phyloP scores from a whole-genome alignment of 179 eudicot species.

The Beta macrorhiza region DNA sequence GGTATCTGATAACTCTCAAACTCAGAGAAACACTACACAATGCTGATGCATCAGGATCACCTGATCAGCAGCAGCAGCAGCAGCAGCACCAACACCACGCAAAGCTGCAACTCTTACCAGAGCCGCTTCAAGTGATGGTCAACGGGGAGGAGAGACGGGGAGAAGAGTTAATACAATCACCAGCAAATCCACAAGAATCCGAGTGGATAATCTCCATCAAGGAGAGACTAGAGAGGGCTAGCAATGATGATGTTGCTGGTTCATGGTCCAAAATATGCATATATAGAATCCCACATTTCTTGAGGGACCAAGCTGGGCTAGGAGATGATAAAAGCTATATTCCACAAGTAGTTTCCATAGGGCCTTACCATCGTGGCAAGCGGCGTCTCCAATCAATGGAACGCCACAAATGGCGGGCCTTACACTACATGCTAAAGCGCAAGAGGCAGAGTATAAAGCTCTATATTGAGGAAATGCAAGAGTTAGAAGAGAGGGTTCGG shows the following conservation, averaged over 20 bases:
- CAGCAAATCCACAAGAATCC: slow-evolving; percentile 37
- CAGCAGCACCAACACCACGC: slow-evolving; percentile 26
- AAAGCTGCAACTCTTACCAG: slow-evolving; percentile 24
- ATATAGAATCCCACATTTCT: slow-evolving; percentile 62
- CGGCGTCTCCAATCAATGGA: slow-evolving; percentile 58
- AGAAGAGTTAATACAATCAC: slow-evolving; percentile 13
- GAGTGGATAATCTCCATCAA: slow-evolving; percentile 68
- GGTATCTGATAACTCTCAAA: slow-evolving; percentile 85
- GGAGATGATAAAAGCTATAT: slow-evolving; percentile 56
- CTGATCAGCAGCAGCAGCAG: slow-evolving; percentile 24
- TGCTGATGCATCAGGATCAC: slow-evolving; percentile 19
- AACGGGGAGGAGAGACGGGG: slow-evolving; percentile 16
- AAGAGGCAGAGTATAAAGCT: slow-evolving; percentile 43
- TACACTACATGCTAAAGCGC: slow-evolving; percentile 55
- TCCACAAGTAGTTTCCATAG: slow-evolving; percentile 73
- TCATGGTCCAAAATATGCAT: slow-evolving; percentile 65
- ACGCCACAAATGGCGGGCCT: slow-evolving; percentile 80
- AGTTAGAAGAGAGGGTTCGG: slow-evolving; percentile 59
- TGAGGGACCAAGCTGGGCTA: slow-evolving; percentile 40
- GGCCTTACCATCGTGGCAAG: slow-evolving; percentile 77
- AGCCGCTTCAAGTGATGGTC: slow-evolving; percentile 29
- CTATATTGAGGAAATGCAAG: slow-evolving; percentile 56
- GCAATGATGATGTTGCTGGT: slow-evolving; percentile 49
- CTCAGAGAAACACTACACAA: slow-evolving; percentile 70
- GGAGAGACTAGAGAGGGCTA: slow-evolving; percentile 59